A percentile compares a stretch with the other conserved stretches of the same genome.
Conservation (phyloP, 768 basidiomycete species). For the Leccinum obscurum region DNA sequence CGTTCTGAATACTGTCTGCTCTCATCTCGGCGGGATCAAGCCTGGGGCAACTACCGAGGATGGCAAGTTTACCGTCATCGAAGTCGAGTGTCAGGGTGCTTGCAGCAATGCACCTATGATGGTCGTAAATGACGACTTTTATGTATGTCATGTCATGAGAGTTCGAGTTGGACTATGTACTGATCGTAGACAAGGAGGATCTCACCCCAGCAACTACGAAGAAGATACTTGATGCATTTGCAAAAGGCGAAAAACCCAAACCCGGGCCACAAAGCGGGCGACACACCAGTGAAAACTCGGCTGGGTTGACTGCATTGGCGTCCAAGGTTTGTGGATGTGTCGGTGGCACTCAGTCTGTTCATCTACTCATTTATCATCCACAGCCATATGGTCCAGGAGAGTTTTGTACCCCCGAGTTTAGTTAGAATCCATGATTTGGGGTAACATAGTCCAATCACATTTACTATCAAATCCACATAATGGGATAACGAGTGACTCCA, state of each 20-base stretch:
- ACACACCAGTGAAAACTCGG: constrained; percentile 89
- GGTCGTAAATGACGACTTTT: constrained; percentile 95
- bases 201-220: constrained; percentile 75
- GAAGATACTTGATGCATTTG: constrained; percentile 76
- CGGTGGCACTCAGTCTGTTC: not conserved
- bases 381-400: constrained; percentile 96
- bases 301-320: constrained; percentile 79
- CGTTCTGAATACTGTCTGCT: constrained; percentile 81
- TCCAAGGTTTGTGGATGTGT: constrained; percentile 53
- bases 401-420: constrained; percentile 83
- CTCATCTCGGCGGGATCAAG: constrained; percentile 79
- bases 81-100: constrained; percentile 98
- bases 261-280: constrained; percentile 92
- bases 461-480: not conserved
- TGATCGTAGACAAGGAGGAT: constrained; percentile 62
- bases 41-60: constrained; percentile 94
- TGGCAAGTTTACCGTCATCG: constrained; percentile 95
- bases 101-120: constrained; percentile 99
- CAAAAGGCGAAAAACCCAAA: constrained; percentile 82
- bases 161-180: not conserved
- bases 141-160: constrained; percentile 52
- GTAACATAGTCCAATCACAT: not conserved
- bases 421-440: constrained; percentile 41
- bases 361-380: constrained; percentile 15
- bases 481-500: not conserved